phyloP scores from a whole-genome alignment of 1,284 basidiomycete genomes.

The Ceratobasidium sp. region DNA sequence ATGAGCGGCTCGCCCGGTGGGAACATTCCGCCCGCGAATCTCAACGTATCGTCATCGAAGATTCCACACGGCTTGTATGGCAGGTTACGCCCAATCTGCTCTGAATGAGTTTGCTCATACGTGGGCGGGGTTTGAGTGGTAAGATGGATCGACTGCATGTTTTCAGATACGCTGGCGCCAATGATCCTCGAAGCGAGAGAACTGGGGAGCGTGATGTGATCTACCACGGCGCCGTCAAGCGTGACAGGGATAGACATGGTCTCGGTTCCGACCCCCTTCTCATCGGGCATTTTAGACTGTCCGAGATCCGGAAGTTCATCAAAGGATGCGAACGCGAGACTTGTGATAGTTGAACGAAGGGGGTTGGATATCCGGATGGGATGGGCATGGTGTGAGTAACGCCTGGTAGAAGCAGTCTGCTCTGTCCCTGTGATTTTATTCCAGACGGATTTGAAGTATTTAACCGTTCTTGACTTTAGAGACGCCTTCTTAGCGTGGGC shows the following conservation, averaged over 20 bases:
- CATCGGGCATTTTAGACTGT: slow-evolving; percentile 14
- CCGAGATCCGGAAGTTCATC: background rate
- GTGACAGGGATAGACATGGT: slow-evolving; percentile 10
- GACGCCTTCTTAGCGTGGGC: background rate
- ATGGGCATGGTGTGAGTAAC: background rate
- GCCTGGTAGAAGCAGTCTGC: background rate
- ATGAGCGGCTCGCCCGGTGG: background rate
- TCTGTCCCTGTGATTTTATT: slow-evolving; percentile 7
- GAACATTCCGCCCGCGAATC: background rate
- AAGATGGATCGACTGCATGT: slow-evolving; percentile 6
- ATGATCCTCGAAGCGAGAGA: background rate
- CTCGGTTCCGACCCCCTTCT: too few relatives aligned
- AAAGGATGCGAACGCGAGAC: slow-evolving; percentile 4
- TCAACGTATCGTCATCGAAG: slow-evolving; percentile 9
- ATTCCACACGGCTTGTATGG: background rate
- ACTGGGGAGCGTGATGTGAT: slow-evolving; percentile 15
- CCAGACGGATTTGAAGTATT: slow-evolving; percentile 9
- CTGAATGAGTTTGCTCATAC: slow-evolving; percentile 16
- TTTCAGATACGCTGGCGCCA: background rate
- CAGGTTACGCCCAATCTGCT: background rate
- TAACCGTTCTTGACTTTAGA: background rate
- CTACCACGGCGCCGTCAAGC: background rate
- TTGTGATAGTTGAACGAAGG: slow-evolving; percentile 10
- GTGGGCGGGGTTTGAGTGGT: slow-evolving; percentile 23
- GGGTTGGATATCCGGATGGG: slow-evolving; percentile 27